Percentiles rank a stretch among this genome's conserved stretches.
These are phyloP conservation scores for Platanthera zijinensis DNA, from an alignment of 106 monocot genomes.

Conservation along the genomic window DNA sequence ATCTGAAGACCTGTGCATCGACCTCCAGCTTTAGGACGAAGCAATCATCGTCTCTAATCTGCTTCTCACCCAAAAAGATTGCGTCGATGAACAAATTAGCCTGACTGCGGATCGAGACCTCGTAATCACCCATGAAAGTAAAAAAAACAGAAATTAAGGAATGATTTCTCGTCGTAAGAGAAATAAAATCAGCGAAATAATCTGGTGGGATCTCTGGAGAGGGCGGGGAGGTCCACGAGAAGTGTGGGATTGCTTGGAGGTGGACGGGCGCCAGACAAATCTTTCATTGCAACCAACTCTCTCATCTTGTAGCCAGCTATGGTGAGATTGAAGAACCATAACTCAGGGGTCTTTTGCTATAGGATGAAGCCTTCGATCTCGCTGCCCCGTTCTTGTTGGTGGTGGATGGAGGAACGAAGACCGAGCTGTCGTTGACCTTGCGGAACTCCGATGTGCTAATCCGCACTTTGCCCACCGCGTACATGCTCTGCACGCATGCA, in stretches of 20 bases:
- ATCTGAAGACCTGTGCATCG: constrained; percentile 36
- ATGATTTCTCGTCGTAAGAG: no score
- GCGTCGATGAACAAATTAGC: constrained; percentile 73
- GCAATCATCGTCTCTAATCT: constrained; percentile 72
- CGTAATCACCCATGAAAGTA: no score
- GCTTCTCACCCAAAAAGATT: constrained; percentile 81
- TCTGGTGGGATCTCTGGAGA: constrained; percentile 44
- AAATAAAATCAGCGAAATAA: no score
- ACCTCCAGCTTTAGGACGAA: constrained; percentile 90
- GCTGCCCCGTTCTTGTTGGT: constrained; percentile 17
- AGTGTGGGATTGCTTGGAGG: constrained; percentile 50
- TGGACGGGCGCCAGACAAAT: constrained; percentile 51
- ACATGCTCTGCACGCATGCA: constrained; percentile 55
- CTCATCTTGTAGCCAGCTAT: constrained; percentile 63
- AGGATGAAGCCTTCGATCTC: constrained; percentile 67
- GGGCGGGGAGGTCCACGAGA: constrained; percentile 52
- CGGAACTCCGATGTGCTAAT: constrained; percentile 60
- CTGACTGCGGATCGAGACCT: constrained; percentile 54
- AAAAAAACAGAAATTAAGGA: no score
- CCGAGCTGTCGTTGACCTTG: constrained; percentile 25
- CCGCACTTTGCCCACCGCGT: constrained; percentile 54
- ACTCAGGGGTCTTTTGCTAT: constrained; percentile 56
- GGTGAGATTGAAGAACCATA: constrained; percentile 70
- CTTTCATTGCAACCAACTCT: constrained; percentile 51
- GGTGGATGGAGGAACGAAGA: not conserved